Conservation (phyloP, 2,329 filamentous ascomycete species). For the Lecanicillium sp. region DNA sequence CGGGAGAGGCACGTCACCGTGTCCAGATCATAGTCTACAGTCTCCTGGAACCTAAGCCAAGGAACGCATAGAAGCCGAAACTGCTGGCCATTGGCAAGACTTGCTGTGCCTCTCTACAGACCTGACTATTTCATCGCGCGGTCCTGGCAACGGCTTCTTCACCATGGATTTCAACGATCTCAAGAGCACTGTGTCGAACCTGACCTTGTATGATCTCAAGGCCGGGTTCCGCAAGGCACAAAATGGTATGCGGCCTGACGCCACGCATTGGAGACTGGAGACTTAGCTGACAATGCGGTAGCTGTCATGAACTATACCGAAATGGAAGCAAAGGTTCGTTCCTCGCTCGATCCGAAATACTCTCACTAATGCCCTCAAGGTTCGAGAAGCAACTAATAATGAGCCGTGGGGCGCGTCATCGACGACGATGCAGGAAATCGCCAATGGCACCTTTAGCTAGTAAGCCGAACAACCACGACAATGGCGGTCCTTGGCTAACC, state of each 20-base stretch:
- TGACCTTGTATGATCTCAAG: slow-evolving; percentile 93
- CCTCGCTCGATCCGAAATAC: slow-evolving; percentile 4
- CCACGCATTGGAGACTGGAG: slow-evolving; percentile 12
- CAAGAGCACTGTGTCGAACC: slow-evolving; percentile 81
- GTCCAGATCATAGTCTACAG: slow-evolving; percentile 10
- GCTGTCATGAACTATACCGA: slow-evolving; percentile 98
- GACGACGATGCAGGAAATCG: slow-evolving; percentile 93
- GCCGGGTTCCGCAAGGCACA: slow-evolving; percentile 91
- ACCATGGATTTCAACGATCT: slow-evolving; percentile 81
- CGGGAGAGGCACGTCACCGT: slow-evolving; percentile 11
- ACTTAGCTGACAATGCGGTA: slow-evolving; percentile 35
- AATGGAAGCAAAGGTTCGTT: slow-evolving; percentile 66
- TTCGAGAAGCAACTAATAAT: slow-evolving; percentile 97
- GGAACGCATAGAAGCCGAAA: not conserved
- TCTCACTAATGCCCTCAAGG: slow-evolving; percentile 41
- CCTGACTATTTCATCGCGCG: not conserved
- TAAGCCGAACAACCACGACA: slow-evolving; percentile 40
- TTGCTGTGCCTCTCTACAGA: not conserved
- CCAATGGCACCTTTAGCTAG: slow-evolving; percentile 98
- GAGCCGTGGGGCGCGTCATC: slow-evolving; percentile 91
- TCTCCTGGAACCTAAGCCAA: slow-evolving; percentile 6
- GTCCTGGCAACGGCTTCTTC: slow-evolving; percentile 11
- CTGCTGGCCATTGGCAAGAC: slow-evolving; percentile 5
- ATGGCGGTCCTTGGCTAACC: slow-evolving; percentile 17
- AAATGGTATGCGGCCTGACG: slow-evolving; percentile 64